Evolutionary conservation across 495 filamentous ascomycete species (phyloP).

Genomic region (Trichocladium uniseriatum): DNA sequence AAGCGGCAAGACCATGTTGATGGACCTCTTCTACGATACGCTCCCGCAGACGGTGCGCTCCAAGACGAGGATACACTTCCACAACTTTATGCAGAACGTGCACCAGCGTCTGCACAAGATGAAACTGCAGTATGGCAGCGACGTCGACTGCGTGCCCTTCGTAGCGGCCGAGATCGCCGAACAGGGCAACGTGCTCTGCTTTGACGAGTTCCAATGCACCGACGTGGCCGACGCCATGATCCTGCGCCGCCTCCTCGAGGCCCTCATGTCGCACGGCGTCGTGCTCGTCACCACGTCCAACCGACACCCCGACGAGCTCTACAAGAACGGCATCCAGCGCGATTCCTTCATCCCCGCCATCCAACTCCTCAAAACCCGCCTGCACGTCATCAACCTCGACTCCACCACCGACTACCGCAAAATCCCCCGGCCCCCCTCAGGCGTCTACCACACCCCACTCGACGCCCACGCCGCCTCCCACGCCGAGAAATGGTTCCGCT

Average conservation of each 20-base stretch:
- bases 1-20: constrained; percentile 98
- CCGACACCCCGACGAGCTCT: constrained; percentile 88
- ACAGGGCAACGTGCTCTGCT: constrained; percentile 78
- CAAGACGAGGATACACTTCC: constrained; percentile 96
- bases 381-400: constrained; percentile 88
- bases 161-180: constrained; percentile 89
- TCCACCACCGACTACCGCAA: constrained; percentile 95
- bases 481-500: constrained; percentile 88
- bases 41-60: constrained; percentile 67
- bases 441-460: constrained; percentile 78
- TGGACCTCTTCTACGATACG: constrained; percentile 98
- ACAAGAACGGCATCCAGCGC: constrained; percentile 96
- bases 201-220: constrained; percentile 98
- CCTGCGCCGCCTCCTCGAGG: constrained; percentile 75
- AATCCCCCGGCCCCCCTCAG: constrained; percentile 85
- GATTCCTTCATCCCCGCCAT: constrained; percentile 94
- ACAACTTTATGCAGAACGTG: constrained; percentile 99
- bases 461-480: constrained; percentile 68
- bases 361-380: constrained; percentile 69
- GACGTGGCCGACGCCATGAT: constrained; percentile 99
- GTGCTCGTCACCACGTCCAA: constrained; percentile 97
- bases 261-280: constrained; percentile 90
- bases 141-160: constrained; percentile 86
- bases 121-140: constrained; percentile 80
- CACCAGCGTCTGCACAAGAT: constrained; percentile 84